Evolutionary conservation across 2,329 filamentous ascomycete species (phyloP), one percentile per base, ranked within the genome.

Genomic region (Myriosclerotinia duriaeana): DNA sequence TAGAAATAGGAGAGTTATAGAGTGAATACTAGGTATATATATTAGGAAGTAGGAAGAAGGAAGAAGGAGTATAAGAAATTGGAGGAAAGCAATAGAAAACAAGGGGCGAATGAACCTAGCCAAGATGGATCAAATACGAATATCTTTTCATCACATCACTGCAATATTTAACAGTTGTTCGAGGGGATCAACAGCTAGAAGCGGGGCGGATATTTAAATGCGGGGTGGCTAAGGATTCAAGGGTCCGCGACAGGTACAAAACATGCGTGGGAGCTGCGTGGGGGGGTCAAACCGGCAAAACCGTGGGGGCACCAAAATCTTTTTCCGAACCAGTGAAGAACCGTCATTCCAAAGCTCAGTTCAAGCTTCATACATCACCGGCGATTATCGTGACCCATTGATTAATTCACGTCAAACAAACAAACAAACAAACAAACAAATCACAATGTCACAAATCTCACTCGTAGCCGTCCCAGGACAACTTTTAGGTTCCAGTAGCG

Each of bases 401-500:
- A 36, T 63, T 8, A 34, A 36, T n/a, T 38, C 44, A 38, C 40
- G 46, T 34, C 59, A 52, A 42, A 66, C 6, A 44, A 42, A 42
- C 12, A 42, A 14, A 5, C 12, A 42, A 15, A 44, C 15, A 44
- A 48, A 52, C 38, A 53, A 36, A 22, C 42, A 54, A 8, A 40
- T 61, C 53, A 54, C 30, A 66, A 74, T 75, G 72, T 69, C 70
- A 26, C 69, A 73, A 64, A 65, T 61, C 34, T 54, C 67, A 6
- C 61, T 72, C 34, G 70, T 92, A 72, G 91, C 89, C 65, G 84
- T 96, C 58, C 95, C 95, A 14, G 95, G 95, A 76, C 91, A 95
- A 77, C 80, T 87, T 55, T 85, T 99, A 52, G 93, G 91, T 40
- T 80, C 89, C 22, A 79, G 83, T 22, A 81, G 84, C 65, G 85